Evolutionary conservation across 495 filamentous ascomycete species (phyloP), one percentile per base, ranked within the genome.

Genomic region (Xylaria castorea): DNA sequence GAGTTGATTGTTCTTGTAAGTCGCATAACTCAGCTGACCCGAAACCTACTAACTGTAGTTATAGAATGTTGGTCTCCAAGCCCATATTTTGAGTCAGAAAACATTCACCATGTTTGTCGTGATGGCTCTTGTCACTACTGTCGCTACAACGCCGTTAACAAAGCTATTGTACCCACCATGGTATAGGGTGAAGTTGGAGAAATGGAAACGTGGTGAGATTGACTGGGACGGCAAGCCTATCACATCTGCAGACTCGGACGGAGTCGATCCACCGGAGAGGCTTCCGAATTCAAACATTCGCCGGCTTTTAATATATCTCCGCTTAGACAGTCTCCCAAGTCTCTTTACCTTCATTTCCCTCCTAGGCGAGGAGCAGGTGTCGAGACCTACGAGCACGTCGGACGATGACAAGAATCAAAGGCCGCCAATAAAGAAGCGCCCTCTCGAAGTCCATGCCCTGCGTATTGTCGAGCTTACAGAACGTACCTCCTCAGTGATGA

Each of bases 21-120:
- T 84, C 46, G 12, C n/a, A 6, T 0, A 12, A n/a, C 46, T 18
- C 27, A 22, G 25, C 2, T 51, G 30, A 48, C 20, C 20, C 20
- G 5, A 48, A 50, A 7, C 12, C 18, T 70, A 66, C 80, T 84
- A 74, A 85, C 62, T 20, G 0, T 58, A 30, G 42, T 51, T 42
- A 1, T 70, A 97, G 93, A 99, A 99, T 75, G 97, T 99, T 76
- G 96, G 96, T 32, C 87, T 96, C 20, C 92, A 97, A 87, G 96
- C 96, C 30, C 91, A 91, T 64, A 98, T 99, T 73, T 83, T 99
- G 38, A 95, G 92, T 63, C 87, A 88, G 32, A 88, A 90, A 36
- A 97, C 96, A 0, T 99, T 99, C 79, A 99, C 95, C 42, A 97
- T 99, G 70, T 99, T 99, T 68, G 96, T 99, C n/a, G 93, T 98